These are phyloP conservation scores for Phialophora tarda DNA, from an alignment of 2,329 filamentous ascomycete species.

Conservation along the genomic window DNA sequence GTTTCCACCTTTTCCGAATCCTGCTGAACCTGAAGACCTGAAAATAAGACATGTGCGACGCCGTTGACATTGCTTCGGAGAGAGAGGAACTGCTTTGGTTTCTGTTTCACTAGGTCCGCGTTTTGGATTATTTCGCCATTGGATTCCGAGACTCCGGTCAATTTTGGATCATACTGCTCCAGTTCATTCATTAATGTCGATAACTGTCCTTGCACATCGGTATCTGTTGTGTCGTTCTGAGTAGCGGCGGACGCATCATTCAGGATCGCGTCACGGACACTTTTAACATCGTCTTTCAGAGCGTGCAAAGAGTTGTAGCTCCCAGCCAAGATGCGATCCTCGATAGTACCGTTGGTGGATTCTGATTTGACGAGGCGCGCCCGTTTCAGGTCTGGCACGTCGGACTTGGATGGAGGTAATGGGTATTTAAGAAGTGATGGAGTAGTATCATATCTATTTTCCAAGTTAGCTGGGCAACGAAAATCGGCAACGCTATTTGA, in stretches of 20 bases:
- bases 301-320: slow-evolving; percentile 50
- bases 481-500: neutral
- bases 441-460: slow-evolving; percentile 50
- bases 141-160: slow-evolving; percentile 9
- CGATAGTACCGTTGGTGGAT: slow-evolving; percentile 46
- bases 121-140: slow-evolving; percentile 19
- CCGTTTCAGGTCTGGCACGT: slow-evolving; percentile 52
- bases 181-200: slow-evolving; percentile 27
- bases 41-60: slow-evolving; percentile 79
- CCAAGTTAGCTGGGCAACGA: slow-evolving; percentile 35
- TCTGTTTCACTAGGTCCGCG: slow-evolving; percentile 11
- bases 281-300: slow-evolving; percentile 49
- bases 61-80: slow-evolving; percentile 37
- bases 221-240: slow-evolving; percentile 22
- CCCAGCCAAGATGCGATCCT: slow-evolving; percentile 47
- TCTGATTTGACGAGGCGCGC: slow-evolving; percentile 48
- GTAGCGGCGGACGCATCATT: slow-evolving; percentile 13
- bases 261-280: slow-evolving; percentile 25
- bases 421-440: slow-evolving; percentile 51
- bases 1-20: slow-evolving; percentile 53
- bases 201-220: slow-evolving; percentile 23
- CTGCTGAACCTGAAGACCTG: slow-evolving; percentile 70
- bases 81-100: slow-evolving; percentile 33
- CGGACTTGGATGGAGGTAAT: slow-evolving; percentile 43
- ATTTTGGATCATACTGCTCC: slow-evolving; percentile 9